Base-by-base conservation (phyloP, 345 rosid species). In the Salix exigua region DNA sequence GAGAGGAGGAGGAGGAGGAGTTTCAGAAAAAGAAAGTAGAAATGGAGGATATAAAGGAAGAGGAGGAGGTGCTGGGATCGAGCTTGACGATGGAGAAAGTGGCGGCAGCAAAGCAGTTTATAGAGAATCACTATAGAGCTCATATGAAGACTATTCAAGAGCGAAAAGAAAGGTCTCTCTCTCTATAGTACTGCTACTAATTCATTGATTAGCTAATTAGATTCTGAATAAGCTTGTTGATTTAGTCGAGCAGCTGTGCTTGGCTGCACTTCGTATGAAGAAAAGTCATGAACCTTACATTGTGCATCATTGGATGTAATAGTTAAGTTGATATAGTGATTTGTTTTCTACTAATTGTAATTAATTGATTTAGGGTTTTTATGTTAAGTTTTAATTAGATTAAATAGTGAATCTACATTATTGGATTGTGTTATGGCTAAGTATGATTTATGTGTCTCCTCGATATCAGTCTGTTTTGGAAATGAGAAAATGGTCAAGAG, bases 1-100 rank as follows among this genome's bases (percentile, higher is more conserved):
- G 48, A 23, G 66, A 68, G 61, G 33, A 55, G 75, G 28, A 25
- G 51, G 70, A 79, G 84, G 85, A 70, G 90, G 51, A n/a, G 19
- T 68, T 65, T 69, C 16, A 40, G 35, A 64, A 68, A 81, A 81
- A 74, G 85, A 72, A 75, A 72, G 76, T 44, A 75, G 78, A 70
- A 76, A 89, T 84, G 89, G 89, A 85, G 69, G 88, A 78, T 10
- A 88, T 89, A 69, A 92, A 83, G 46, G 90, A 78, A 48, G 89
- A 85, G 65, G 86, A 88, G 77, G 94, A 90, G 88, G 91, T 88
- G 75, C 48, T 87, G 77, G 97, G 96, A 77, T 92, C 97, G 82
- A 92, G 91, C 82, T 89, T 92, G 86, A 94, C 98, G 78, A 90
- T 94, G 98, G 98, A 94, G 95, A 94, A 87, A 78, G 98, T 94